These are phyloP conservation scores for Thelephora ganbajun DNA, from an alignment of 768 basidiomycete species.

Conservation along the genomic window DNA sequence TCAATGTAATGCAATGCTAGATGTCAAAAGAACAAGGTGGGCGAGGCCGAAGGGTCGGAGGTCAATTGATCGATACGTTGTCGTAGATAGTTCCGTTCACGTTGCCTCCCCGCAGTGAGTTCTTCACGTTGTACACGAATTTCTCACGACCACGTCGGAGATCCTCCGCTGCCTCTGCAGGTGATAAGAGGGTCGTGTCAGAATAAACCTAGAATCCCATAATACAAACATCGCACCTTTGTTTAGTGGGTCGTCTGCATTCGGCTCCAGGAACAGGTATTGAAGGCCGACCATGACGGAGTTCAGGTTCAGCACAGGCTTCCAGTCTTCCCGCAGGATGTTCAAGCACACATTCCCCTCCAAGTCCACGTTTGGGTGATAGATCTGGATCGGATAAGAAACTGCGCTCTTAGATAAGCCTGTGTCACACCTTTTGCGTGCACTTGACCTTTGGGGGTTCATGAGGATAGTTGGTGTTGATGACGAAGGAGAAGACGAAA, in stretches of 20 bases:
- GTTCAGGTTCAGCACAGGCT: slow-evolving; percentile 94
- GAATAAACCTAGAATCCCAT: background rate
- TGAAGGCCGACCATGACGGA: slow-evolving; percentile 98
- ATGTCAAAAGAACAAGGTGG: background rate
- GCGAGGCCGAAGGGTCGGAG: background rate
- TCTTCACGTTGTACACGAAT: slow-evolving; percentile 77
- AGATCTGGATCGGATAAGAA: slow-evolving; percentile 49
- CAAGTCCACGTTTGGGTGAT: slow-evolving; percentile 96
- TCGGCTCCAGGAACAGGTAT: slow-evolving; percentile 97
- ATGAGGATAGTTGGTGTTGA: slow-evolving; percentile 97
- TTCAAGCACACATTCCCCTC: slow-evolving; percentile 98
- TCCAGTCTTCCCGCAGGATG: slow-evolving; percentile 99
- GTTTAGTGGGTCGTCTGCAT: slow-evolving; percentile 96
- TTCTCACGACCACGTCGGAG: slow-evolving; percentile 77
- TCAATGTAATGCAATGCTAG: background rate
- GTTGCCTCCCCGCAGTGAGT: slow-evolving; percentile 68
- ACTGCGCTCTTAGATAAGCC: background rate
- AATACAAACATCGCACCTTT: slow-evolving; percentile 50
- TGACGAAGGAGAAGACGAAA: slow-evolving; percentile 88
- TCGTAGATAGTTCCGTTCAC: slow-evolving; percentile 76
- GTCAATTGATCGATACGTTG: slow-evolving; percentile 30
- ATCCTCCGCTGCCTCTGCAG: slow-evolving; percentile 87
- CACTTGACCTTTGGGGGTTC: slow-evolving; percentile 99
- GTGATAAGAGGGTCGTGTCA: background rate
- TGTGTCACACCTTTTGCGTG: slow-evolving; percentile 63